Evolutionary conservation across 2,329 filamentous ascomycete genomes (phyloP).

Genomic region (Diaporthe citrichinensis): DNA sequence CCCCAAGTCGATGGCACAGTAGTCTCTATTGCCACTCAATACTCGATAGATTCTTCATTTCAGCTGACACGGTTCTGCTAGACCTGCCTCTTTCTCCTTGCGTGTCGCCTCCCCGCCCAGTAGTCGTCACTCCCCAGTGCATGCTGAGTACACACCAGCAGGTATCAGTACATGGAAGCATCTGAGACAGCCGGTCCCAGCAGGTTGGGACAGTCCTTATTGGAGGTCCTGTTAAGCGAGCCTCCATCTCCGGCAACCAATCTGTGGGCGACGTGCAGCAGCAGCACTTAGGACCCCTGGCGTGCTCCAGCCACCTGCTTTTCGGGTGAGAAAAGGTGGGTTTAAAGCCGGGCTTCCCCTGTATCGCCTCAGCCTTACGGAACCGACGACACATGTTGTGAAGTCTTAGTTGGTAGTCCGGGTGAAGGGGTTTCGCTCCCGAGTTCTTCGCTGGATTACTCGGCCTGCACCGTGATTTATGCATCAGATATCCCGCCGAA

Average conservation of each 20-base stretch:
- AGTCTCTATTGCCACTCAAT: constrained; percentile 17
- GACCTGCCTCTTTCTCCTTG: neutral
- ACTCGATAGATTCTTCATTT: neutral
- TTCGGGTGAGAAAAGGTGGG: neutral
- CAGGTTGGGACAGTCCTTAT: constrained; percentile 17
- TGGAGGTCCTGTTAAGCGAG: constrained; percentile 21
- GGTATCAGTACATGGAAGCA: neutral
- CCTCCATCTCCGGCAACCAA: constrained; percentile 8
- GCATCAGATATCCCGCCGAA: neutral
- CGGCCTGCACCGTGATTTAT: neutral
- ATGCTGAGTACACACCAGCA: neutral
- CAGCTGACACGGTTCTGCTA: constrained; percentile 23
- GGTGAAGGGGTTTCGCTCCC: neutral
- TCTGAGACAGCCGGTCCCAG: constrained; percentile 26
- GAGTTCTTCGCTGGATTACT: neutral
- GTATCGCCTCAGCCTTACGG: constrained; percentile 33
- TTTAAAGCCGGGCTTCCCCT: constrained; percentile 31
- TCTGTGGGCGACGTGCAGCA: constrained; percentile 1
- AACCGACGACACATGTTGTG: constrained; percentile 1
- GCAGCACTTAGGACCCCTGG: neutral
- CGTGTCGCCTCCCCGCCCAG: neutral
- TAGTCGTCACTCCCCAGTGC: neutral
- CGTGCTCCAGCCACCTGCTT: constrained; percentile 20
- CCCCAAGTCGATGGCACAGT: neutral
- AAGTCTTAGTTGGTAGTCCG: neutral